Evolutionary conservation across 345 rosid species (phyloP).

Genomic region (Nephelium lappaceum): DNA sequence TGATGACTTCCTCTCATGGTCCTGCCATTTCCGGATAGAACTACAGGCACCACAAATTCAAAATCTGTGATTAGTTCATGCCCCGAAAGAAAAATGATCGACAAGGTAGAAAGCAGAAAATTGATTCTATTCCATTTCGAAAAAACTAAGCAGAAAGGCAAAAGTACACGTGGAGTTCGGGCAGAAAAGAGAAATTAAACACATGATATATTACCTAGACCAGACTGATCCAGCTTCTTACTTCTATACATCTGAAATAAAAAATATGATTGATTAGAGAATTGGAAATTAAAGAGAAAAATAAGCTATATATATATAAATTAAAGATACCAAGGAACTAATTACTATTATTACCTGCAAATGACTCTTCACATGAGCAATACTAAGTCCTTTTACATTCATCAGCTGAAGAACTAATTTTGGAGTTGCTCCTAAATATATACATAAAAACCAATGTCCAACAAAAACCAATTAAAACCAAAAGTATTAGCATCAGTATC

Average conservation of each 20-base stretch:
- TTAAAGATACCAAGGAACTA: background rate
- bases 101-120: too few relatives aligned
- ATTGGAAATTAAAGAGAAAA: background rate
- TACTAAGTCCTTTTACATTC: conserved; percentile 84
- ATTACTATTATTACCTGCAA: conserved; percentile 54
- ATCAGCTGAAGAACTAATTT: conserved; percentile 83
- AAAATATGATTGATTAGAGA: background rate
- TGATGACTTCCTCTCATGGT: conserved; percentile 29
- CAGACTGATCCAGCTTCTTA: conserved; percentile 71
- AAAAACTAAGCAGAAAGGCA: too few relatives aligned
- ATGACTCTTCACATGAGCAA: conserved; percentile 94
- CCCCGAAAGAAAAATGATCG: background rate
- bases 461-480: background rate
- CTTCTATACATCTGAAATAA: conserved; percentile 76
- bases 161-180: too few relatives aligned
- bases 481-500: background rate
- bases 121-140: background rate
- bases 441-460: background rate
- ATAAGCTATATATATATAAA: background rate
- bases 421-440: conserved; percentile 72
- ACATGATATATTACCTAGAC: conserved; percentile 49
- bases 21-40: conserved; percentile 25
- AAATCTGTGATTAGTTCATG: background rate
- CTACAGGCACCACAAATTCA: conserved; percentile 10
- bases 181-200: too few relatives aligned